Base-by-base conservation (phyloP, 352 stramenopile species). In the Phytophthora cactorum region DNA sequence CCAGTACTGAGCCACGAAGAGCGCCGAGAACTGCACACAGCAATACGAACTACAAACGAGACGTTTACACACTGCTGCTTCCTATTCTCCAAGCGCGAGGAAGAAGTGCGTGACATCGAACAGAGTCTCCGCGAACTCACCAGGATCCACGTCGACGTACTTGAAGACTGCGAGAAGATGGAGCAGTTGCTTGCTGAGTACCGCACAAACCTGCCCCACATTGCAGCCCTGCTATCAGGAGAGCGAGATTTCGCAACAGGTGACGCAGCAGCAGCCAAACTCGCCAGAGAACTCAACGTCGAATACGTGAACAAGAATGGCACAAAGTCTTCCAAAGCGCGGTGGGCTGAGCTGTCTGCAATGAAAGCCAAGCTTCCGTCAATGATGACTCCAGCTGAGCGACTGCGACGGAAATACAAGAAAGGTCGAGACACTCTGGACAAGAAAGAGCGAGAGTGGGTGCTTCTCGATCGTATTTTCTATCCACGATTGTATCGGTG, bases 381-480 rank as follows among this genome's bases (percentile, higher is more conserved):
- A 3, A 90, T 92, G 78, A 90, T 95, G 75, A 91, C 84, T 9
- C 79, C 84, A 0, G 82, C 84, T 0, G 82, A 95, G 59, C 70
- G 83, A 12, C 61, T 95, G 22, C 74, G 86, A 3, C 81, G 86
- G 8, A 95, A 95, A 47, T 95, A 95, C 81, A 95, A 91, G 55
- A 92, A 89, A 59, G 80, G 74, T 3, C 58, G 61, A 10, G 79
- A 90, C 4, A 58, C 70, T 22, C 59, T 95, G 3, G 76, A 90
- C 29, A 90, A 91, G 59, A 88, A 83, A 44, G 86, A 95, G 68
- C 79, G 86, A 29, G 82, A 91, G 64, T 95, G 86, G 86, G 64
- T 95, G 5, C 14, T 95, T 3, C 56, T 95, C 1, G 86, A 95
- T 59, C 82, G 86, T 10, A 88, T 93, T 34, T 56, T 88, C 8